Conservation (phyloP, 1,139 yeast species). For the Suhomyces yuchorum region DNA sequence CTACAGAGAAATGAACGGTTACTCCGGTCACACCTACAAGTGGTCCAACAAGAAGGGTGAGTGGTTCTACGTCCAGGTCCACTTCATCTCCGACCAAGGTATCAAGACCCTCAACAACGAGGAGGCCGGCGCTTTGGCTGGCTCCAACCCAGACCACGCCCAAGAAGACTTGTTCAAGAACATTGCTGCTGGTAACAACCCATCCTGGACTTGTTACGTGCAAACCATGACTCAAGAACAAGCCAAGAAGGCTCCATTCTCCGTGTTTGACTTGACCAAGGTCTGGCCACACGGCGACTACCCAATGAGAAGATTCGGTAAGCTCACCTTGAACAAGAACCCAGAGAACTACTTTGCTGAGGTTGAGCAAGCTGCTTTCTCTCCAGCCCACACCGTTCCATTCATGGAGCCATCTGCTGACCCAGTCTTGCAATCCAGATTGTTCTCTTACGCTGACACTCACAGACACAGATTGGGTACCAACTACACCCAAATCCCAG, state of each 20-base stretch:
- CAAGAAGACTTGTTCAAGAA: slow-evolving; percentile 59
- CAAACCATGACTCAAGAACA: slow-evolving; percentile 76
- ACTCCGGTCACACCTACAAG: slow-evolving; percentile 77
- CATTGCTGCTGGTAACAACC: slow-evolving; percentile 60
- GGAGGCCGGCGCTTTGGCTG: slow-evolving; percentile 58
- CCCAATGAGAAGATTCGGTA: slow-evolving; percentile 76
- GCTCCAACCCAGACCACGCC: slow-evolving; percentile 64
- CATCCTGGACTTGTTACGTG: slow-evolving; percentile 66
- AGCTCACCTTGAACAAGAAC: slow-evolving; percentile 67
- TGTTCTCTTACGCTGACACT: slow-evolving; percentile 85
- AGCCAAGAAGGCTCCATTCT: slow-evolving; percentile 58
- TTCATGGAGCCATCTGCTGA: slow-evolving; percentile 85
- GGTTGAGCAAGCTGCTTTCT: slow-evolving; percentile 79
- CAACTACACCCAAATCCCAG: slow-evolving; percentile 74
- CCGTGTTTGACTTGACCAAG: slow-evolving; percentile 72
- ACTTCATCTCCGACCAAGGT: slow-evolving; percentile 63
- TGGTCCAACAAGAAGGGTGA: slow-evolving; percentile 66
- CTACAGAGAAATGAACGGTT: slow-evolving; percentile 69
- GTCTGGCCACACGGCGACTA: slow-evolving; percentile 79
- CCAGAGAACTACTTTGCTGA: slow-evolving; percentile 80
- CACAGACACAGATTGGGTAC: slow-evolving; percentile 66
- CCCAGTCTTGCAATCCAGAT: slow-evolving; percentile 82
- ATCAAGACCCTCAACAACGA: slow-evolving; percentile 56
- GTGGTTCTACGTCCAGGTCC: slow-evolving; percentile 68
- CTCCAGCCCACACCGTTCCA: slow-evolving; percentile 84